Evolutionary conservation across 768 basidiomycete species (phyloP).

Genomic region (Lactarius akahatsu): DNA sequence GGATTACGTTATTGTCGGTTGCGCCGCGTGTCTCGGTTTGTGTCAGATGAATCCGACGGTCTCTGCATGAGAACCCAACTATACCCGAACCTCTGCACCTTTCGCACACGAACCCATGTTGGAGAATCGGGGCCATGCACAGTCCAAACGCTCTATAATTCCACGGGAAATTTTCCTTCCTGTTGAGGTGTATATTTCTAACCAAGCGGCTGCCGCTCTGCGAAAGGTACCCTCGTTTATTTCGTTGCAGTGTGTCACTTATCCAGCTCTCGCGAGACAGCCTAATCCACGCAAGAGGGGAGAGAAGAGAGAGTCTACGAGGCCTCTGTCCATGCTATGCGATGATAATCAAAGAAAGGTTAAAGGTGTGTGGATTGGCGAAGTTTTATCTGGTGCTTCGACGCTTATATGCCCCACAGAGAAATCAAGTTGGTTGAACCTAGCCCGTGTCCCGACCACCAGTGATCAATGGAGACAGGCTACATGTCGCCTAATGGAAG

Average conservation of each 20-base stretch:
- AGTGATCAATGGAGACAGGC: slow-evolving; percentile 71
- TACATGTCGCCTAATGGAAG: slow-evolving; percentile 67
- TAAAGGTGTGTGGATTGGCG: slow-evolving; percentile 49
- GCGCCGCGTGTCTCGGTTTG: neutral
- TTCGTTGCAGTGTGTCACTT: slow-evolving; percentile 2
- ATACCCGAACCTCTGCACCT: slow-evolving; percentile 20
- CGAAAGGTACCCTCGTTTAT: slow-evolving; percentile 22
- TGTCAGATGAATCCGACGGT: neutral
- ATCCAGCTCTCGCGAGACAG: slow-evolving; percentile 33
- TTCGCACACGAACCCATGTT: slow-evolving; percentile 24
- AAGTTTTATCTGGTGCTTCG: neutral
- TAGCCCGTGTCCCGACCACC: slow-evolving; percentile 49
- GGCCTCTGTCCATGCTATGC: slow-evolving; percentile 35
- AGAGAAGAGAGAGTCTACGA: slow-evolving; percentile 51
- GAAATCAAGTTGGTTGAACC: slow-evolving; percentile 68
- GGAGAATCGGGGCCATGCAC: slow-evolving; percentile 21
- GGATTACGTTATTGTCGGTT: slow-evolving; percentile 20
- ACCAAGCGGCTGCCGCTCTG: slow-evolving; percentile 28
- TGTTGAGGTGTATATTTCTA: slow-evolving; percentile 30
- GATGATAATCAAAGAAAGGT: slow-evolving; percentile 53
- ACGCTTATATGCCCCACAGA: slow-evolving; percentile 43
- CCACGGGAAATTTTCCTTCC: slow-evolving; percentile 27
- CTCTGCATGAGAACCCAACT: slow-evolving; percentile 4
- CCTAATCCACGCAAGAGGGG: slow-evolving; percentile 50
- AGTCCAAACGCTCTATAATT: slow-evolving; percentile 6